phyloP scores from a whole-genome alignment of 164 flowering plant species.

The Cinnamomum chago region DNA sequence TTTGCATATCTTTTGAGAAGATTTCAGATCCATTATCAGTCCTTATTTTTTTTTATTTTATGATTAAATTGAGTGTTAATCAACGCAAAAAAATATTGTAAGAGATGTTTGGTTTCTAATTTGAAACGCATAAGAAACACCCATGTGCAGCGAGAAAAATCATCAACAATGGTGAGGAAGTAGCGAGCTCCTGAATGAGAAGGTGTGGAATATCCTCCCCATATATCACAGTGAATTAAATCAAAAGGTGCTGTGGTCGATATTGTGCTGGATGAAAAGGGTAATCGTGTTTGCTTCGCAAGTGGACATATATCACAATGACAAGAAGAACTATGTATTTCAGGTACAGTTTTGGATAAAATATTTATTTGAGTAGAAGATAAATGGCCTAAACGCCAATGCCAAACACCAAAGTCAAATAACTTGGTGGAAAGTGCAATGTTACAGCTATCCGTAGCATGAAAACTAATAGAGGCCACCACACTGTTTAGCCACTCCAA shows the following conservation, averaged over 20 bases:
- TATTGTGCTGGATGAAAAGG: not conserved
- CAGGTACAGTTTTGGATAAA: not conserved
- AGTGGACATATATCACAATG: slow-evolving; percentile 2
- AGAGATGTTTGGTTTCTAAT: not conserved
- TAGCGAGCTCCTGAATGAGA: not conserved
- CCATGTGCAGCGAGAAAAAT: slow-evolving; percentile 6
- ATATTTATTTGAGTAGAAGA: too few species aligned
- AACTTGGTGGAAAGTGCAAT: not conserved
- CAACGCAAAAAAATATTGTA: not conserved
- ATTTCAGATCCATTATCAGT: not conserved
- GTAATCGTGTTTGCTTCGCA: not conserved
- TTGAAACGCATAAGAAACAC: slow-evolving; percentile 3
- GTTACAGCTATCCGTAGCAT: too few species aligned
- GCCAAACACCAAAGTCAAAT: not conserved
- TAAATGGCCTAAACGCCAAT: not conserved
- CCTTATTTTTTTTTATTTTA: not conserved
- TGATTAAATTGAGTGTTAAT: not conserved
- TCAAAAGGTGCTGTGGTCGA: not conserved
- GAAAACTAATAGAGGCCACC: not conserved
- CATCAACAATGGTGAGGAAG: slow-evolving; percentile 8
- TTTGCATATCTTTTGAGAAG: not conserved
- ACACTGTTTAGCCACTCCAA: not conserved
- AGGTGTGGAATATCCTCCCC: not conserved
- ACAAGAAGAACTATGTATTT: not conserved
- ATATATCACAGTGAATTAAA: slow-evolving; percentile 5